A percentile compares a stretch with the other conserved stretches of the same genome.
These are phyloP conservation scores for Rhododendron simsii DNA, from an alignment of 148 eudicot genomes.

Conservation along the genomic window DNA sequence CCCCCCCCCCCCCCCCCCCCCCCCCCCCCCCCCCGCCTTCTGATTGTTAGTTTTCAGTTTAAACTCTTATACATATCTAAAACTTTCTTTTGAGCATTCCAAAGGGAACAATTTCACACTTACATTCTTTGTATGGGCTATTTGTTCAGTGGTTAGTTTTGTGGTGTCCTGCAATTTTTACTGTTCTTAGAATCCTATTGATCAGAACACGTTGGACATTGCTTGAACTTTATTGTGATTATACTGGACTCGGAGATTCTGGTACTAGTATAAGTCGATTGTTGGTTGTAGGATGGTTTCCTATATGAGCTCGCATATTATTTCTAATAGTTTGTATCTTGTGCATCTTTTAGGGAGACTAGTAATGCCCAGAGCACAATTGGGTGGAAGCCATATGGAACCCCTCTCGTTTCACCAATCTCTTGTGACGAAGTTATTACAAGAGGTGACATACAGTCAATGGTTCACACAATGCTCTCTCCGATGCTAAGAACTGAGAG, in stretches of 20 bases:
- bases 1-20: no score
- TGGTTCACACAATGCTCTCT: slow-evolving; percentile 71
- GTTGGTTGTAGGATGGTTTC: not conserved
- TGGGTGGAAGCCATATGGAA: slow-evolving; percentile 89
- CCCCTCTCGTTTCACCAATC: slow-evolving; percentile 81
- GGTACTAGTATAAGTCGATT: not conserved
- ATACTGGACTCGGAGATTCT: not conserved
- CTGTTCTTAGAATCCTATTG: not conserved
- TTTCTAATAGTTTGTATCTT: not conserved
- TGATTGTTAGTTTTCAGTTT: no score
- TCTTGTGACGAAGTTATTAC: slow-evolving; percentile 58
- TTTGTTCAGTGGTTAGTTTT: not conserved
- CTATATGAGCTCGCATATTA: not conserved
- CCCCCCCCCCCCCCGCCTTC: no score
- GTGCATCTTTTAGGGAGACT: slow-evolving; percentile 40
- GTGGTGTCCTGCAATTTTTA: not conserved
- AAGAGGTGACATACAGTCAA: slow-evolving; percentile 75
- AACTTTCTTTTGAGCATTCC: not conserved
- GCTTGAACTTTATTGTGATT: not conserved
- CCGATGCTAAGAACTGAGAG: slow-evolving; percentile 55
- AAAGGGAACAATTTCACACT: not conserved
- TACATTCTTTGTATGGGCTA: not conserved
- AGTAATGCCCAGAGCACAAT: slow-evolving; percentile 40
- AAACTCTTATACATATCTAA: not conserved
- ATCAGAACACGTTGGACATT: not conserved